Evolutionary conservation across 1,284 basidiomycete genomes (phyloP).

Genomic region (Cryptococcus sp.): DNA sequence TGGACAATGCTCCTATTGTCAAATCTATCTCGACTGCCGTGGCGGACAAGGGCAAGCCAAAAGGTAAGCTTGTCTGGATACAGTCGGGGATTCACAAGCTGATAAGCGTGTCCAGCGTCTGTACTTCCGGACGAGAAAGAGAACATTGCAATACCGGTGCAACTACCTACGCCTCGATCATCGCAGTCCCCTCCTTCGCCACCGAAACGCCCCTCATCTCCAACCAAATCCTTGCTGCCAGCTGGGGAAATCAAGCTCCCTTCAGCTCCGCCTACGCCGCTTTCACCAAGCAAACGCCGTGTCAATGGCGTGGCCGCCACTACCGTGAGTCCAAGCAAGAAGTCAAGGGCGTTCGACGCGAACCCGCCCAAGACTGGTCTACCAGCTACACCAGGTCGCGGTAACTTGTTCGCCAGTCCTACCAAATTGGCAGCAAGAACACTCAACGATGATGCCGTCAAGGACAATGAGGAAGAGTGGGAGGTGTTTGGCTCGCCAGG

Average conservation of each 20-base stretch:
- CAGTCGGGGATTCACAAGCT: too few relatives aligned
- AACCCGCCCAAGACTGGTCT: conserved; percentile 28
- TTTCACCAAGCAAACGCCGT: conserved; percentile 34
- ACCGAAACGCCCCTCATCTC: conserved; percentile 3
- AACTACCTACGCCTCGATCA: conserved; percentile 38
- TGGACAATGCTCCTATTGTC: conserved; percentile 54
- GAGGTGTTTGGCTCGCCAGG: conserved; percentile 6
- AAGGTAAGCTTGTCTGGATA: conserved; percentile 5
- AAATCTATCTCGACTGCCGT: conserved; percentile 21
- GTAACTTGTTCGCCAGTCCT: conserved; percentile 32
- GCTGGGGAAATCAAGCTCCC: neutral
- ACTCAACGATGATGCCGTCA: conserved; percentile 1
- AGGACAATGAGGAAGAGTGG: conserved; percentile 7
- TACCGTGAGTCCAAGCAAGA: conserved; percentile 25
- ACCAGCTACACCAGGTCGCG: conserved; percentile 27
- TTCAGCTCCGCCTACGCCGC: conserved; percentile 30
- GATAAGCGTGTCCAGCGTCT: neutral
- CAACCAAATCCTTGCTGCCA: neutral
- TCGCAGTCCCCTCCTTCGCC: conserved; percentile 28
- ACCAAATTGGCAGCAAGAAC: neutral
- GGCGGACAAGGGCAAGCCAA: conserved; percentile 24
- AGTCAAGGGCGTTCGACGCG: conserved; percentile 12
- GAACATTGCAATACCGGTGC: neutral
- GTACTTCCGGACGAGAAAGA: neutral
- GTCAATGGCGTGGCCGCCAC: neutral